Conservation (phyloP, 2,329 filamentous ascomycete species). For the Colletotrichum cordylinicola region DNA sequence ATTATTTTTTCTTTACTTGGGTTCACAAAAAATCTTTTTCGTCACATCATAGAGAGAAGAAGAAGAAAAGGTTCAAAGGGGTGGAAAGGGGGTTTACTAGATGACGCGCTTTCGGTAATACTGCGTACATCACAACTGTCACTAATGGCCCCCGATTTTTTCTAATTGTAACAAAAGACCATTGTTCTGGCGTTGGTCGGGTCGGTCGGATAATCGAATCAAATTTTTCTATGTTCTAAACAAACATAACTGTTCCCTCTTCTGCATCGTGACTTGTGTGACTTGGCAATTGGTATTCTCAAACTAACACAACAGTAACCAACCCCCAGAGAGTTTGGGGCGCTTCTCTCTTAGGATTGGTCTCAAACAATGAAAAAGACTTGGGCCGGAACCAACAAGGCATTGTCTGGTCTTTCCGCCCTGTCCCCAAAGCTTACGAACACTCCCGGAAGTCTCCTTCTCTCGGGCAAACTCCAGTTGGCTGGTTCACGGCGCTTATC, state of each 20-base stretch:
- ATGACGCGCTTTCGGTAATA: neutral
- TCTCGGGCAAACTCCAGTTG: neutral
- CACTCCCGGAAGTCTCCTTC: neutral
- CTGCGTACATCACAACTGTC: neutral
- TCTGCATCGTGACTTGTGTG: neutral
- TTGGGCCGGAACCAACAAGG: neutral
- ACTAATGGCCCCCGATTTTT: slow-evolving; percentile 2
- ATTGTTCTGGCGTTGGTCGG: slow-evolving; percentile 14
- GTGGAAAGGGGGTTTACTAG: neutral
- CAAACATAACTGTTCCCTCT: neutral
- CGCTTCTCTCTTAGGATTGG: neutral
- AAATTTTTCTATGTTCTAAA: neutral
- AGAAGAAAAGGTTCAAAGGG: neutral
- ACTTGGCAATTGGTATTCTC: too few species aligned
- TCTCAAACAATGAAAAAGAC: neutral
- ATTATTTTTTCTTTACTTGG: neutral
- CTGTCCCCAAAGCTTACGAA: neutral
- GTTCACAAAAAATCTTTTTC: neutral
- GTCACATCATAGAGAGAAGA: neutral
- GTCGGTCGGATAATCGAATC: slow-evolving; percentile 8
- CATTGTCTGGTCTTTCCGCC: neutral
- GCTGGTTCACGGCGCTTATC: neutral
- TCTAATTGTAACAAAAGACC: slow-evolving; percentile 9
- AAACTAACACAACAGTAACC: neutral
- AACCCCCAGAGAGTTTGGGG: too few species aligned